phyloP scores from a whole-genome alignment of 768 basidiomycete genomes.

The Pleurotus giganteus region DNA sequence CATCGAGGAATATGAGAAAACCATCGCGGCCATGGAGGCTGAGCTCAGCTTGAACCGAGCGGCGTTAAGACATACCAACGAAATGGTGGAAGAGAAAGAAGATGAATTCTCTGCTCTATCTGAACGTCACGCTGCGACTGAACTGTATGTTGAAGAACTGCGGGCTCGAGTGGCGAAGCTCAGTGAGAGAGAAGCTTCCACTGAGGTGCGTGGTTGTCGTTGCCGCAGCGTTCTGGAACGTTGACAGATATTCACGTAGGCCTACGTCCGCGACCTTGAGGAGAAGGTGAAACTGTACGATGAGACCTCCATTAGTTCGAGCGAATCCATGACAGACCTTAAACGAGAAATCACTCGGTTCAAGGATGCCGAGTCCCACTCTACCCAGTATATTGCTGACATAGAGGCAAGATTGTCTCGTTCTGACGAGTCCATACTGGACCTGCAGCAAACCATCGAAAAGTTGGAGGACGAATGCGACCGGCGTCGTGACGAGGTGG shows the following conservation, averaged over 20 bases:
- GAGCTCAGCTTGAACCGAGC: slow-evolving; percentile 86
- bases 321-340: slow-evolving; percentile 78
- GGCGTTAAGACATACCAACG: slow-evolving; percentile 87
- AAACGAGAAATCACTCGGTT: slow-evolving; percentile 78
- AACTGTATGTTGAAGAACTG: slow-evolving; percentile 87
- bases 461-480: slow-evolving; percentile 75
- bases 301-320: slow-evolving; percentile 74
- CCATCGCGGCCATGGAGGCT: slow-evolving; percentile 91
- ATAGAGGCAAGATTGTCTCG: slow-evolving; percentile 79
- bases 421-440: slow-evolving; percentile 74
- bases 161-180: slow-evolving; percentile 77
- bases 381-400: slow-evolving; percentile 79
- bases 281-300: slow-evolving; percentile 85
- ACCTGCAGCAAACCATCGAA: slow-evolving; percentile 70
- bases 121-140: slow-evolving; percentile 74
- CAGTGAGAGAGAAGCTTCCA: slow-evolving; percentile 84
- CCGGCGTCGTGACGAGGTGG: slow-evolving; percentile 69
- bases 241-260: slow-evolving; percentile 43
- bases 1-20: slow-evolving; percentile 98
- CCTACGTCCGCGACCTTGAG: slow-evolving; percentile 92
- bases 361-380: slow-evolving; percentile 72
- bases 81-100: slow-evolving; percentile 90
- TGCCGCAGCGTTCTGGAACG: not conserved
- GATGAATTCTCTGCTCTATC: slow-evolving; percentile 65
- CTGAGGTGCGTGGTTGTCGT: slow-evolving; percentile 61